Evolutionary conservation across 2,329 filamentous ascomycete species (phyloP).

Genomic region (Beauveria asiatica): DNA sequence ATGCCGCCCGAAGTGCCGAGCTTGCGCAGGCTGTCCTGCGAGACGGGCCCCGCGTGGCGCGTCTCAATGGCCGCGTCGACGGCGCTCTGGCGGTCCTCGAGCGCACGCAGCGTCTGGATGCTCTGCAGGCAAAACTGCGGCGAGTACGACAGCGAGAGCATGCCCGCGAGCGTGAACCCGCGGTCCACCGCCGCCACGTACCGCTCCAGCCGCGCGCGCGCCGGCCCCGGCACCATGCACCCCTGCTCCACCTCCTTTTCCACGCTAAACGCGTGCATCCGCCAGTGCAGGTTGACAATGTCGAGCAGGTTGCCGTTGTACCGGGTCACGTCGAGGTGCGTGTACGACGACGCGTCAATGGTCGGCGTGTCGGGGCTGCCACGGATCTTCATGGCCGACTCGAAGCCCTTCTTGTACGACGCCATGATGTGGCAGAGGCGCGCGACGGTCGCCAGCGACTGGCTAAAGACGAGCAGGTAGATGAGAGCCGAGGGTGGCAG

Average conservation of each 20-base stretch:
- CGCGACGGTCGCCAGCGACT: constrained; percentile 55
- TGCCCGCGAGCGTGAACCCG: constrained; percentile 34
- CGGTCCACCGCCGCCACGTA: constrained; percentile 44
- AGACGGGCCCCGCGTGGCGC: constrained; percentile 61
- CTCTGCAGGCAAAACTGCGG: constrained; percentile 48
- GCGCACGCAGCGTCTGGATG: constrained; percentile 43
- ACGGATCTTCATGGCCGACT: constrained; percentile 46
- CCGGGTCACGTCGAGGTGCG: constrained; percentile 51
- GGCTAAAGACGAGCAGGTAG: constrained; percentile 62
- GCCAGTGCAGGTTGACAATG: constrained; percentile 76
- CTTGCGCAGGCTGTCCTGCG: constrained; percentile 54
- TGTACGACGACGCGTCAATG: constrained; percentile 36
- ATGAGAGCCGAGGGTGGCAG: constrained; percentile 60
- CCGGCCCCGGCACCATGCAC: constrained; percentile 37
- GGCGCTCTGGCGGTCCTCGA: constrained; percentile 48
- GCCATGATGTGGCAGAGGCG: constrained; percentile 63
- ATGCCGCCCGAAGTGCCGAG: constrained; percentile 59
- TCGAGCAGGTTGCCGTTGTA: constrained; percentile 87
- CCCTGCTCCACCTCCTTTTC: constrained; percentile 55
- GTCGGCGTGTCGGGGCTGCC: constrained; percentile 19
- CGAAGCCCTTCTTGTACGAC: constrained; percentile 66
- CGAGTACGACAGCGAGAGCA: constrained; percentile 53
- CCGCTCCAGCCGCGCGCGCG: constrained; percentile 35
- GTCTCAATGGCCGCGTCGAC: constrained; percentile 30
- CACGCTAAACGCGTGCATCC: constrained; percentile 59